Conservation (phyloP, 228 moss, liverwort and hornwort species). For the Sphagnum magellanicum region DNA sequence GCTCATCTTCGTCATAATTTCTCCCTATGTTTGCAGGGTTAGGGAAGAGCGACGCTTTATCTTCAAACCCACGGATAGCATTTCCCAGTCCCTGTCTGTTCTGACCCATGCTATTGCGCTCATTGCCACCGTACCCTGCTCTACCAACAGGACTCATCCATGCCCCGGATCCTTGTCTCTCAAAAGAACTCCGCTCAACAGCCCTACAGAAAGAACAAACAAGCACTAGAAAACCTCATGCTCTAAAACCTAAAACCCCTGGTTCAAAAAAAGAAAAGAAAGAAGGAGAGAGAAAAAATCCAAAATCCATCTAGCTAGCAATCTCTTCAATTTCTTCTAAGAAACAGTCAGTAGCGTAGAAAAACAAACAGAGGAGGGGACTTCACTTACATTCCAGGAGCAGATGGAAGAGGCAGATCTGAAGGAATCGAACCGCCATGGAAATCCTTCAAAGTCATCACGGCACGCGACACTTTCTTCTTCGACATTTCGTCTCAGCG, state of each 20-base stretch:
- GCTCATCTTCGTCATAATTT: slow-evolving; percentile 98
- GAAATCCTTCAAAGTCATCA: slow-evolving; percentile 98
- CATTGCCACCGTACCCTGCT: slow-evolving; percentile 68
- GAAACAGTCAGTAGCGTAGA: too few relatives aligned
- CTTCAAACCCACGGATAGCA: slow-evolving; percentile 83
- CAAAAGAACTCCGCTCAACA: slow-evolving; percentile 86
- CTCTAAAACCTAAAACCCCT: too few relatives aligned
- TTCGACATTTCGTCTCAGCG: slow-evolving; percentile 63
- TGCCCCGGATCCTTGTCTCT: slow-evolving; percentile 85
- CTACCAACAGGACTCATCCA: slow-evolving; percentile 96
- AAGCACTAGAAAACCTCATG: too few relatives aligned
- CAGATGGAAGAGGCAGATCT: slow-evolving; percentile 95
- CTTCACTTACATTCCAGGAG: slow-evolving; percentile 90
- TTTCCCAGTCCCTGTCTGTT: slow-evolving; percentile 72
- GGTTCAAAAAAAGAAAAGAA: too few relatives aligned
- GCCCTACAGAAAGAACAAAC: slow-evolving; percentile 32
- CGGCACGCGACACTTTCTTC: slow-evolving; percentile 89
- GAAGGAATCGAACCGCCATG: slow-evolving; percentile 99
- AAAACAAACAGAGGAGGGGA: not conserved
- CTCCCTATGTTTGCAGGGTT: slow-evolving; percentile 98
- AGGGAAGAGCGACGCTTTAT: slow-evolving; percentile 94
- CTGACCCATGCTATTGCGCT: slow-evolving; percentile 58
- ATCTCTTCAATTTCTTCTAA: too few relatives aligned
- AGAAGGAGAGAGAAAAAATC: too few relatives aligned
- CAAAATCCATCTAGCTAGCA: too few relatives aligned